Conservation (phyloP, 2,329 filamentous ascomycete genomes). For the Paecilomyces sp. region DNA sequence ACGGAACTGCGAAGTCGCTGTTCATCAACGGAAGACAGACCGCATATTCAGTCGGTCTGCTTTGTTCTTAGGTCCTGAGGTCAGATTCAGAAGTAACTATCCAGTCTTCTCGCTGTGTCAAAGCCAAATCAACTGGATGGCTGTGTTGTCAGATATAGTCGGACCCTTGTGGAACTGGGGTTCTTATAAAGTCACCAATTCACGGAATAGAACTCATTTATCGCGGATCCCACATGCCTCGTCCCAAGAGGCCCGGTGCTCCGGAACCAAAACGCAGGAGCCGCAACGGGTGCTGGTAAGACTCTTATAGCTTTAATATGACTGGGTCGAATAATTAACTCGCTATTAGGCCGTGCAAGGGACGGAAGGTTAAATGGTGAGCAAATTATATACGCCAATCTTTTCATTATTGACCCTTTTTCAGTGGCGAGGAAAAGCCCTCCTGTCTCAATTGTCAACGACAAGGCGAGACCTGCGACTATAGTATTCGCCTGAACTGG, state of each 20-base stretch:
- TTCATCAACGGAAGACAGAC: not conserved
- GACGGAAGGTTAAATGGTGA: conserved; percentile 69
- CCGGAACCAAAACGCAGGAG: conserved; percentile 60
- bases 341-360: conserved; percentile 65
- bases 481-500: conserved; percentile 76
- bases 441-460: conserved; percentile 65
- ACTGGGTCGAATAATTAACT: not conserved
- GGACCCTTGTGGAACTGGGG: not conserved
- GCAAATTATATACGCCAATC: conserved; percentile 1
- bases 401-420: not conserved
- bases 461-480: conserved; percentile 68
- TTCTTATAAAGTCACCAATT: not conserved
- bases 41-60: not conserved
- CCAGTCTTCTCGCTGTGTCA: not conserved
- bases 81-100: not conserved
- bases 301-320: conserved; percentile 6
- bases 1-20: not conserved
- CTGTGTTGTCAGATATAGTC: not conserved
- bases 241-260: conserved; percentile 57
- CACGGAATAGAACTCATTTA: not conserved
- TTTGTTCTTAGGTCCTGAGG: not conserved
- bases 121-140: not conserved
- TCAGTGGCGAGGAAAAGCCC: conserved; percentile 67
- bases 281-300: conserved; percentile 62
- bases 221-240: conserved; percentile 47